Evolutionary conservation across 495 filamentous ascomycete genomes (phyloP).

Genomic region (Penicillium roqueforti): DNA sequence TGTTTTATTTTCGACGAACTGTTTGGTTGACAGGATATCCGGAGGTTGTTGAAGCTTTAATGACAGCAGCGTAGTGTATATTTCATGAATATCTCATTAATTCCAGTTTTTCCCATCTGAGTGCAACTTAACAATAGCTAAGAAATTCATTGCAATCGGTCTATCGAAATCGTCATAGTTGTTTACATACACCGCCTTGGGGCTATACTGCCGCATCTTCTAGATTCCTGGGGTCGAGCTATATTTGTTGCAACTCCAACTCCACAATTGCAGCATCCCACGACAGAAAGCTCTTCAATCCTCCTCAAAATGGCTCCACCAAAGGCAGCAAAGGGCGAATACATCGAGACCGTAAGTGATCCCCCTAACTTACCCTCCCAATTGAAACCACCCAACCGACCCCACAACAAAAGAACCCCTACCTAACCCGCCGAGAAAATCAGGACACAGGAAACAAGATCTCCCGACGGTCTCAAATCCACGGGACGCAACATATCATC

Average conservation of each 20-base stretch:
- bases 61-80: constrained; percentile 4
- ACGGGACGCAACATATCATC: constrained; percentile 96
- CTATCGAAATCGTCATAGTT: background rate
- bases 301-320: constrained; percentile 57
- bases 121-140: background rate
- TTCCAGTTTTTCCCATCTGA: background rate
- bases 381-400: background rate
- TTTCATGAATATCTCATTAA: background rate
- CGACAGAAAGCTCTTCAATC: background rate
- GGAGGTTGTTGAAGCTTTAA: constrained; percentile 6
- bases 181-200: background rate
- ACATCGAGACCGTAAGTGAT: constrained; percentile 82
- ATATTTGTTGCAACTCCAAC: background rate
- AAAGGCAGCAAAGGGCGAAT: constrained; percentile 78
- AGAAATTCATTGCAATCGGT: background rate
- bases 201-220: constrained; percentile 3
- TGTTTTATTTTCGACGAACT: constrained; percentile 3
- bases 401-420: constrained; percentile 1
- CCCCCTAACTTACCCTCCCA: background rate
- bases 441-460: constrained; percentile 99
- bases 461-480: constrained; percentile 79
- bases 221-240: constrained; percentile 3
- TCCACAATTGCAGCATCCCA: background rate
- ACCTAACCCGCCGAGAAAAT: constrained; percentile 3
- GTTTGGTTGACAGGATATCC: constrained; percentile 11